Conservation (phyloP, 2,329 filamentous ascomycete species). For the Hypoxylon sp. region DNA sequence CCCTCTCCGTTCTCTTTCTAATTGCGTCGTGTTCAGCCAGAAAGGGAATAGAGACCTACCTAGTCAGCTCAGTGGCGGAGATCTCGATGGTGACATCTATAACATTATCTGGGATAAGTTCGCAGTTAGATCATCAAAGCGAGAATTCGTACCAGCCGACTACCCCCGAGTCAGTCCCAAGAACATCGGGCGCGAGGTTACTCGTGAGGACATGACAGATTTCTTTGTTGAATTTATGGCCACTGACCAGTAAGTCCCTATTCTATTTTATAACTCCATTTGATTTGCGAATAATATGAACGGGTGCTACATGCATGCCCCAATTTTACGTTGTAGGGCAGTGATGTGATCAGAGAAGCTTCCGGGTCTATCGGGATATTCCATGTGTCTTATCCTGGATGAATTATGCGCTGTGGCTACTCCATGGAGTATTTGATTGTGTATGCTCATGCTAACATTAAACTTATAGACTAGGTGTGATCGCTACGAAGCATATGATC, state of each 20-base stretch:
- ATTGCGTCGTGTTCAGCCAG: constrained; percentile 85
- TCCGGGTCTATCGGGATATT: neutral
- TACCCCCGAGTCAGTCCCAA: constrained; percentile 73
- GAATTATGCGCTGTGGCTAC: neutral
- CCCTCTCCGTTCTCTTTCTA: constrained; percentile 73
- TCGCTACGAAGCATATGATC: constrained; percentile 75
- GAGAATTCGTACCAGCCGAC: constrained; percentile 72
- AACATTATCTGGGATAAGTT: constrained; percentile 80
- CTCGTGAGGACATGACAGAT: constrained; percentile 76
- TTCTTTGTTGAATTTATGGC: constrained; percentile 77
- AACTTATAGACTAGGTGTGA: constrained; percentile 58
- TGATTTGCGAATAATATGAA: too few species aligned
- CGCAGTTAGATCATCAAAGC: constrained; percentile 59
- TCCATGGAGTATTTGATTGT: neutral
- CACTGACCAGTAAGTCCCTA: constrained; percentile 50
- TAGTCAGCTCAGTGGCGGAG: constrained; percentile 83
- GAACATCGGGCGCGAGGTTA: constrained; percentile 73
- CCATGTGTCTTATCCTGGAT: neutral
- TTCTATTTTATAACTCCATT: neutral
- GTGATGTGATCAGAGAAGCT: neutral
- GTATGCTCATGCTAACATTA: constrained; percentile 13
- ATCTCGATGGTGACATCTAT: constrained; percentile 87
- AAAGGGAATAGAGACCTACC: constrained; percentile 80
- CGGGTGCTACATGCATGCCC: neutral
- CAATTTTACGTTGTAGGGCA: neutral